Percentiles rank a stretch among this genome's conserved stretches.
Evolutionary conservation across 257 asterid species (phyloP).

Genomic region (Salvia miltiorrhiza): DNA sequence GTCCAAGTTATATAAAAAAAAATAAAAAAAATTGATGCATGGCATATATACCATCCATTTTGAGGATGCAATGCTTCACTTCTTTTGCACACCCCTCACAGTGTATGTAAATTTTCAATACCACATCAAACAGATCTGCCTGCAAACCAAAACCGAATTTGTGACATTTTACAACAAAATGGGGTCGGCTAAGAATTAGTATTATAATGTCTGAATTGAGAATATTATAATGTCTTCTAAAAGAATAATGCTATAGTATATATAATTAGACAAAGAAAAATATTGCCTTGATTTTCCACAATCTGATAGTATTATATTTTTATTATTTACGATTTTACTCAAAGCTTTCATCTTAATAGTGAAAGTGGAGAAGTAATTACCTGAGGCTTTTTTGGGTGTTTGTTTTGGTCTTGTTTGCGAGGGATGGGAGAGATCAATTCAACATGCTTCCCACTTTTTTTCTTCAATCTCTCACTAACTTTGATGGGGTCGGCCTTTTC

Average conservation of each 20-base stretch:
- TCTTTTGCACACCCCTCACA: constrained; percentile 75
- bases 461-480: constrained; percentile 52
- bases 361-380: not conserved
- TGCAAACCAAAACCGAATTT: constrained; percentile 1
- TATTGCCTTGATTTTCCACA: too few relatives aligned
- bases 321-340: too few relatives aligned
- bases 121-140: constrained; percentile 49
- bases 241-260: not conserved
- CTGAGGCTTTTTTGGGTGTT: constrained; percentile 36
- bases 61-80: constrained; percentile 51
- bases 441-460: constrained; percentile 59
- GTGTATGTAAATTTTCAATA: constrained; percentile 49
- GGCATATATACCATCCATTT: constrained; percentile 54
- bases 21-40: not conserved
- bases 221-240: not conserved
- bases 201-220: too few relatives aligned
- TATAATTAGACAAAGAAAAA: too few relatives aligned
- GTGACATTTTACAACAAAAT: not conserved
- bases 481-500: constrained; percentile 51
- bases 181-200: too few relatives aligned
- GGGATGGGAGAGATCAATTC: constrained; percentile 46
- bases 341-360: too few relatives aligned
- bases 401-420: constrained; percentile 27
- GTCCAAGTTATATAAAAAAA: not conserved
- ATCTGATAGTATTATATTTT: too few relatives aligned